Base-by-base conservation (phyloP, 2,329 filamentous ascomycete genomes). In the Setomelanomma holmii region DNA sequence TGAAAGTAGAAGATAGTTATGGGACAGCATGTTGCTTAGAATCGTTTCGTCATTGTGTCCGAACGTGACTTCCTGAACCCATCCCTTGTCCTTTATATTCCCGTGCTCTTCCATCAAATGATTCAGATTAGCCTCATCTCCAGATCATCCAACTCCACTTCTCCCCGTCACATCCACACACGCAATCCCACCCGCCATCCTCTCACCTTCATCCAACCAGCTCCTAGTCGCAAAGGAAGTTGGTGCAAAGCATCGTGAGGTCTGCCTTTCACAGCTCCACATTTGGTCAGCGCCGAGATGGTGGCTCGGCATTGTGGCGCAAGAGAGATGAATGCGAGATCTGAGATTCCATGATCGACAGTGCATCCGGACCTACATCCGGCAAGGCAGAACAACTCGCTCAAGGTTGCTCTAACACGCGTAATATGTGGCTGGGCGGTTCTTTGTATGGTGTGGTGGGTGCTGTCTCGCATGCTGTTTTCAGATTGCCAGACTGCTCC, bases 311-410 rank as follows among this genome's bases (percentile, higher is more conserved):
- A n/a, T 34, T 20, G 34, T 27, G 16, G 34, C 34, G 33, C 17
- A 43, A 38, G 33, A 10, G 48, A 40, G 41, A 51, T 17, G 41
- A 51, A 51, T 45, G 27, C 48, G 48, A 51, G 19, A n/a, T 20
- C 17, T 17, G 33, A 35, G 46, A 43, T 49, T 49, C 46, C 39
- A 49, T 49, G 46, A 49, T 49, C 46, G 46, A 43, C 46, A 49
- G 20, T 38, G 35, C 35, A 38, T 16, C 27, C 27, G 27, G 27
- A 30, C 14, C 27, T 30, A 14, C 27, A n/a, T 17, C 19, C 35
- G 35, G n/a, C n/a, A 3, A 38, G 35, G 35, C 35, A 14, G 4
- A 38, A 16, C 19, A n/a, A 10, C 27, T 30, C 27, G 27, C 27
- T 30, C 14, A 10, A 14, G 27, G 10, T 10, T 30, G 27, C 27